phyloP scores from a whole-genome alignment of 805 yeast species.

The Wickerhamomyces canadensis region DNA sequence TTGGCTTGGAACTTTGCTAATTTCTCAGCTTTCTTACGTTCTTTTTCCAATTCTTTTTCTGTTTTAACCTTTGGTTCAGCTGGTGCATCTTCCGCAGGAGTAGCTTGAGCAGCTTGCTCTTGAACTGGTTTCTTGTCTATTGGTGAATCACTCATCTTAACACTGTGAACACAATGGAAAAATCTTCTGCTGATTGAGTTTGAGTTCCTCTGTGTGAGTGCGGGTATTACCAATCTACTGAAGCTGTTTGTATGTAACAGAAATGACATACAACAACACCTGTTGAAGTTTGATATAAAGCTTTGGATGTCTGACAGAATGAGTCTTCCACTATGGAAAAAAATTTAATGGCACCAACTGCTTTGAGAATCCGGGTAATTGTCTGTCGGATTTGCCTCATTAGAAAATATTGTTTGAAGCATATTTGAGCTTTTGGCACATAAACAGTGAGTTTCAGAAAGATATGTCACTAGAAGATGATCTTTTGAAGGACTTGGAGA shows the following conservation, averaged over 20 bases:
- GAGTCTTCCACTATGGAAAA: slow-evolving; percentile 1
- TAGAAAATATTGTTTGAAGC: too few relatives aligned
- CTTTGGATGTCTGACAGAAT: not conserved
- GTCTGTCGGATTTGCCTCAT: not conserved
- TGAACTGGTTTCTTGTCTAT: slow-evolving; percentile 2
- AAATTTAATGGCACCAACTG: not conserved
- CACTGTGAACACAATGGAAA: not conserved
- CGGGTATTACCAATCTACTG: slow-evolving; percentile 2
- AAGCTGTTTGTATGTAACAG: slow-evolving; percentile 3
- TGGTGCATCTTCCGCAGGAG: slow-evolving; percentile 6
- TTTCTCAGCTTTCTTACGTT: slow-evolving; percentile 83
- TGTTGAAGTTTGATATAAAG: not conserved
- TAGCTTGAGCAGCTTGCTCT: slow-evolving; percentile 10
- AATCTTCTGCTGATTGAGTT: not conserved
- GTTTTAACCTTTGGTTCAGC: slow-evolving; percentile 50
- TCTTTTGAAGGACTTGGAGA: slow-evolving; percentile 29
- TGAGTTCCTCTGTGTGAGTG: slow-evolving; percentile 3
- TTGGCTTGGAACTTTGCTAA: slow-evolving; percentile 82
- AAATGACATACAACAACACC: slow-evolving; percentile 12
- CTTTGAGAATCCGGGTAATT: not conserved
- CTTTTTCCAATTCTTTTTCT: slow-evolving; percentile 79
- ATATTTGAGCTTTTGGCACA: too few relatives aligned
- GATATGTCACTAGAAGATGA: slow-evolving; percentile 20
- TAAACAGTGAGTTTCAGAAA: too few relatives aligned
- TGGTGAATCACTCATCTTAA: slow-evolving; percentile 13